Base-by-base conservation (phyloP, 768 basidiomycete genomes). In the Fomitopsis serialis region DNA sequence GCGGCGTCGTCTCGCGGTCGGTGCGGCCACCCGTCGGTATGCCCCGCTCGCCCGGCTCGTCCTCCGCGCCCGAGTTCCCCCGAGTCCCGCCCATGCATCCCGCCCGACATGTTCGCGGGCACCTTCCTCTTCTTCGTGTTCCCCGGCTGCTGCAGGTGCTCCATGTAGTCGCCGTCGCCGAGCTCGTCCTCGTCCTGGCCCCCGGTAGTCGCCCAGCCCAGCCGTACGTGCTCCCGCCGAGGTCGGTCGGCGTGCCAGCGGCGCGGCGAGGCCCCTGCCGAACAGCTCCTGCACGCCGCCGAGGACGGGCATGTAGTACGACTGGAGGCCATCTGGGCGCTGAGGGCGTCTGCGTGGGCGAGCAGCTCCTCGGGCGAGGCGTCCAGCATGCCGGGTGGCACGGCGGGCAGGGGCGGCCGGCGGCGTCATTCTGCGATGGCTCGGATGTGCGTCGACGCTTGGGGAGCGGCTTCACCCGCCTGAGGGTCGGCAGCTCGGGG, bases 121-220 rank as follows among this genome's bases (percentile, higher is more conserved):
- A 92, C 89, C 66, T 92, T 92, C 45, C 90, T 77, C 72, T 92
- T 92, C 80, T 92, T 92, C 45, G 88, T 87, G 62, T 92, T 92
- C 8, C 85, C 85, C 2, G 84, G 88, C 58, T 89, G 89, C 56
- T 79, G 83, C 27, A 84, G 68, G 60, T 87, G 84, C 65, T 89
- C 86, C 15, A 76, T 63, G 58, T 83, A 84, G 62, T 87, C 87
- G 21, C 75, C 81, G 57, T 81, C 82, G 10, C 70, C 78, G 27
- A 75, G 72, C 57, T 78, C 78, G 44, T 83, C 80, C 36, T 79
- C 79, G 8, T 52, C 50, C 27, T 44, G 54, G 24, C 58, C 54
- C 62, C 53, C 65, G 40, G 15, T 23, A 44, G 42, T 55, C 56
- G 43, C 46, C 59, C 40, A 50, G 27, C n/a, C n/a, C n/a, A n/a